phyloP scores from a whole-genome alignment of 768 basidiomycete genomes.

The Tephrocybe sp. region DNA sequence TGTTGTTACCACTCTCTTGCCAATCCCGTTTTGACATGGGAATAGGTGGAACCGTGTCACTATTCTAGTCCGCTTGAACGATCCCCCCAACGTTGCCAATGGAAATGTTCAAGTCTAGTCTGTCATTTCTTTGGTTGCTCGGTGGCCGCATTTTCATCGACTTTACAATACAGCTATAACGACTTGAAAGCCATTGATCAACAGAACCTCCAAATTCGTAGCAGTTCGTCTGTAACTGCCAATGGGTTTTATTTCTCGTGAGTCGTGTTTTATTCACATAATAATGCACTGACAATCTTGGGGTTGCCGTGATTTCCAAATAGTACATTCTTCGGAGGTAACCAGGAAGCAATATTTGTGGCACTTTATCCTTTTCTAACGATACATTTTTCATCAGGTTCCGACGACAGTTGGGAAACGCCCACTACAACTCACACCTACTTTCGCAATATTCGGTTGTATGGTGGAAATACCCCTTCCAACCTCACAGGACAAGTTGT shows the following conservation, averaged over 20 bases:
- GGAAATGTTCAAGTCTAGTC: slow-evolving; percentile 71
- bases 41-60: slow-evolving; percentile 67
- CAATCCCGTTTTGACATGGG: slow-evolving; percentile 2
- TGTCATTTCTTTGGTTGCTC: slow-evolving; percentile 25
- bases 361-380: slow-evolving; percentile 12
- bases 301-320: neutral
- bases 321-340: slow-evolving; percentile 83
- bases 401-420: slow-evolving; percentile 71
- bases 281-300: slow-evolving; percentile 2
- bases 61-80: slow-evolving; percentile 77
- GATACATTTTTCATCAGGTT: slow-evolving; percentile 35
- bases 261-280: neutral
- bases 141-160: neutral
- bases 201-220: slow-evolving; percentile 62
- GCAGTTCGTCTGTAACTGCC: slow-evolving; percentile 44
- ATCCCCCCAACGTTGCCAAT: slow-evolving; percentile 65
- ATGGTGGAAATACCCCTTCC: slow-evolving; percentile 52
- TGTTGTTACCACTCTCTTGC: slow-evolving; percentile 15
- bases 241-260: slow-evolving; percentile 82
- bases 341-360: slow-evolving; percentile 4
- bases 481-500: slow-evolving; percentile 38
- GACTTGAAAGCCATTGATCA: slow-evolving; percentile 61
- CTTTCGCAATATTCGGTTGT: slow-evolving; percentile 72
- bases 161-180: slow-evolving; percentile 53
- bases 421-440: slow-evolving; percentile 66